Base-by-base conservation (phyloP, 805 yeast species). In the Pichia gijzeniarum region DNA sequence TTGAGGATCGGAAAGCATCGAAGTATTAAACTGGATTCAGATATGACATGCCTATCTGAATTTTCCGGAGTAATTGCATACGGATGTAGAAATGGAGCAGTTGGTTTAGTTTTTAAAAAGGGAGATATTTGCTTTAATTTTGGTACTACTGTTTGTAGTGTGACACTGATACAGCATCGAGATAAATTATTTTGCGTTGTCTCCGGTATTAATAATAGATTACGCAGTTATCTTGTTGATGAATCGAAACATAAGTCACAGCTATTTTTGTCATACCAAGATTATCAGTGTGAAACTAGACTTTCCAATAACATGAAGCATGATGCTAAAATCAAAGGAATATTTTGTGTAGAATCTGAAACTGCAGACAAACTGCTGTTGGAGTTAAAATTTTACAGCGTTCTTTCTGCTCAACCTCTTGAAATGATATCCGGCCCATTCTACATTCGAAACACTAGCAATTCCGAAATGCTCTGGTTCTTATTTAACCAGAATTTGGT, bases 31-130 rank as follows among this genome's bases (percentile, higher is more conserved):
- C 14, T 27, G 12, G 32, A 28, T 3, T 45, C 49, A 2, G 52
- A 45, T 5, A 30, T 49, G 6, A 45, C 49, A n/a, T 40, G 34
- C 18, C 9, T 42, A 17, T 21, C 33, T 27, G 12, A 12, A 5
- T 16, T 25, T 9, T 14, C 28, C 14, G 37, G 18, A 19, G 19
- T 25, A 6, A 7, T 16, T 8, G 38, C 31, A 3, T 36, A 20
- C 35, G 50, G 52, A 2, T 49, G 43, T 20, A 43, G 52, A 41
- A 43, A 49, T 30, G 52, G 52, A 14, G 37, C 25, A 6, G 46
- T 47, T 10, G 13, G 20, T 17, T 12, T 35, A 4, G 41, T 45
- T 8, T 30, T 25, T 10, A 4, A 43, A 18, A n/a, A 19, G 17
- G 27, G 14, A 8, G n/a, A 21, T 7, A 13, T 38, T 17, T 3